phyloP scores from a whole-genome alignment of 1,284 basidiomycete species.

The Leccinum solheimii region DNA sequence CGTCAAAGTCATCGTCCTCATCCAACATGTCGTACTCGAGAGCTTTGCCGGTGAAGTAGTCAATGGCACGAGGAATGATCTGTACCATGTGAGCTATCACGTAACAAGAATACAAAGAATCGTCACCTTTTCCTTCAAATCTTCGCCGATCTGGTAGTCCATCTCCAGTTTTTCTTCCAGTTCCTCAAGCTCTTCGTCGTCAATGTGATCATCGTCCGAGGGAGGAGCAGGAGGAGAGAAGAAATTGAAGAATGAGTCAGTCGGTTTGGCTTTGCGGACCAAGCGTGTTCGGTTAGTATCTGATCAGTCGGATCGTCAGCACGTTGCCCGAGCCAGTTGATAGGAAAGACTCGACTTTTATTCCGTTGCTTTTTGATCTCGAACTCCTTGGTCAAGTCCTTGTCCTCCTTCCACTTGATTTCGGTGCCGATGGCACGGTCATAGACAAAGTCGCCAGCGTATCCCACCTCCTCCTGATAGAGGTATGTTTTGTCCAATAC shows the following conservation, averaged over 20 bases:
- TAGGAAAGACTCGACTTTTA: slow-evolving; percentile 69
- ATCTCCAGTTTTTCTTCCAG: slow-evolving; percentile 93
- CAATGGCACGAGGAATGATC: slow-evolving; percentile 94
- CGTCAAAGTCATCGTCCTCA: slow-evolving; percentile 68
- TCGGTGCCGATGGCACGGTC: slow-evolving; percentile 88
- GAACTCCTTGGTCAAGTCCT: slow-evolving; percentile 95
- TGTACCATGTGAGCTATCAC: slow-evolving; percentile 34
- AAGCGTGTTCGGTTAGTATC: slow-evolving; percentile 93
- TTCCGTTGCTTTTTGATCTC: slow-evolving; percentile 99
- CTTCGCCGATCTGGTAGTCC: slow-evolving; percentile 98
- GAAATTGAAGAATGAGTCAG: slow-evolving; percentile 97
- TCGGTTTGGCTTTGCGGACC: slow-evolving; percentile 84
- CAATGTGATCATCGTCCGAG: slow-evolving; percentile 70
- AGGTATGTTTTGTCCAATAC: slow-evolving; percentile 92
- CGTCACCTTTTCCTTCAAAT: slow-evolving; percentile 91
- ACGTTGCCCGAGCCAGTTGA: neutral
- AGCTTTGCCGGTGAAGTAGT: slow-evolving; percentile 97
- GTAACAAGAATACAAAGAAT: neutral
- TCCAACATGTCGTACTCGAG: slow-evolving; percentile 84
- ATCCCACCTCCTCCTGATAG: slow-evolving; percentile 93
- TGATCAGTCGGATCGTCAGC: slow-evolving; percentile 35
- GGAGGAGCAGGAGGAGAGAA: slow-evolving; percentile 87
- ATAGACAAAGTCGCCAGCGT: slow-evolving; percentile 94
- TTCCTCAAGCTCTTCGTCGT: slow-evolving; percentile 86
- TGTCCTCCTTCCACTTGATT: slow-evolving; percentile 98